phyloP scores from a whole-genome alignment of 495 filamentous ascomycete species.

The Penicillium silybi region DNA sequence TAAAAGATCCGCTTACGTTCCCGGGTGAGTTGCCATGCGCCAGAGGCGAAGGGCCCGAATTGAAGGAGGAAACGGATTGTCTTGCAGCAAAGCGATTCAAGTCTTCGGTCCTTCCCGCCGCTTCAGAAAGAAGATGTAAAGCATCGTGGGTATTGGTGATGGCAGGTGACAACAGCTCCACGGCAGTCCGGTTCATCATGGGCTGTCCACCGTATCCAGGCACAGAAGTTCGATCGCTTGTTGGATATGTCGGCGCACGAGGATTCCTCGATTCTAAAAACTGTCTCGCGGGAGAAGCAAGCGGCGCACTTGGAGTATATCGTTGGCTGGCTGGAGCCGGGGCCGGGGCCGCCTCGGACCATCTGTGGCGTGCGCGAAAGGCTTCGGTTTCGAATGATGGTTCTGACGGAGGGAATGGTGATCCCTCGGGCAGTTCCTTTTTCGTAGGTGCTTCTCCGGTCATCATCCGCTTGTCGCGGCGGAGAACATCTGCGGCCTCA shows the following conservation, averaged over 20 bases:
- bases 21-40: constrained; percentile 39
- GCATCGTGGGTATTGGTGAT: constrained; percentile 59
- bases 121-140: constrained; percentile 56
- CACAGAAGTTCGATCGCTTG: constrained; percentile 23
- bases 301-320: constrained; percentile 25
- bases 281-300: constrained; percentile 21
- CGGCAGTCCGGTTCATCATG: constrained; percentile 52
- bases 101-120: constrained; percentile 51
- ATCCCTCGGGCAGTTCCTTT: constrained; percentile 22
- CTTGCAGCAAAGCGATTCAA: constrained; percentile 39
- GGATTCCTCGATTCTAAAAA: constrained; percentile 29
- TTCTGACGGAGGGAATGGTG: constrained; percentile 28
- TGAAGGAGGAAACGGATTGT: constrained; percentile 42
- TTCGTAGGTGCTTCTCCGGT: constrained; percentile 38
- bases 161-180: constrained; percentile 52
- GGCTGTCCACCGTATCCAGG: constrained; percentile 37
- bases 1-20: constrained; percentile 35
- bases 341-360: constrained; percentile 27
- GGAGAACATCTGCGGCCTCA: constrained; percentile 28
- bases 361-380: constrained; percentile 27
- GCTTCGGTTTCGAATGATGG: constrained; percentile 25
- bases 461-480: constrained; percentile 52
- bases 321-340: constrained; percentile 12
- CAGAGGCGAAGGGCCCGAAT: constrained; percentile 39
- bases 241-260: constrained; percentile 26